A percentile compares a stretch with the other conserved stretches of the same genome.
phyloP scores from a whole-genome alignment of 2,329 filamentous ascomycete species.

The Trichoderma sp. region DNA sequence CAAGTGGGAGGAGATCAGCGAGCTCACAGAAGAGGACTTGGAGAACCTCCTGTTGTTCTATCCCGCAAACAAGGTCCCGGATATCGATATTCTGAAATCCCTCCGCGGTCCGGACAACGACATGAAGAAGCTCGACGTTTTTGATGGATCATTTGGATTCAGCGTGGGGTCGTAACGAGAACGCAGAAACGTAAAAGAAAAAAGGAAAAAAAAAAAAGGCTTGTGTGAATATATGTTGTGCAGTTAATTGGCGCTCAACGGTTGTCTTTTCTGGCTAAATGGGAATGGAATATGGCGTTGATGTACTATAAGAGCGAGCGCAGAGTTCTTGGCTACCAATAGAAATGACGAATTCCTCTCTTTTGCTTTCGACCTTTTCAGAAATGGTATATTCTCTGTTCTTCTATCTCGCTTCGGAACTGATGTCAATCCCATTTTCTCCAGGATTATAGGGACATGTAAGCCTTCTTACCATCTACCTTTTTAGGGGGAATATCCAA shows the following conservation, averaged over 20 bases:
- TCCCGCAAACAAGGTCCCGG: constrained; percentile 57
- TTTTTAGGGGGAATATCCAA: not conserved
- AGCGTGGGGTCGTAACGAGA: constrained; percentile 52
- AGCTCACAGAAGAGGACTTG: constrained; percentile 84
- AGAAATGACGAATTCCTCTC: constrained; percentile 3
- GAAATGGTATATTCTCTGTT: not conserved
- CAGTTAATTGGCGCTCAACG: not conserved
- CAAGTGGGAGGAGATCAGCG: constrained; percentile 80
- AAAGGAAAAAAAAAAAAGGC: not conserved
- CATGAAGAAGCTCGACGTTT: constrained; percentile 55
- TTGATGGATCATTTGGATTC: constrained; percentile 64
- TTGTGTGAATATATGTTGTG: not conserved
- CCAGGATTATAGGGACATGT: not conserved
- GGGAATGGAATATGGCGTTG: constrained; percentile 11
- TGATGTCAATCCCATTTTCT: not conserved
- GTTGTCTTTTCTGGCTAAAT: constrained; percentile 4
- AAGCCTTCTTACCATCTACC: not conserved
- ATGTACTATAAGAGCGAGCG: constrained; percentile 21
- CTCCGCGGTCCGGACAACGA: constrained; percentile 53
- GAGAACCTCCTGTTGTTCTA: constrained; percentile 80
- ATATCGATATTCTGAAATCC: constrained; percentile 57
- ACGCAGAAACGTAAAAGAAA: not conserved
- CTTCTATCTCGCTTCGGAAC: not conserved
- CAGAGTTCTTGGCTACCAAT: constrained; percentile 1
- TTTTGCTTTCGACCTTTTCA: not conserved